Evolutionary conservation across 2,329 filamentous ascomycete genomes (phyloP).

Genomic region (Penicillium sp.): DNA sequence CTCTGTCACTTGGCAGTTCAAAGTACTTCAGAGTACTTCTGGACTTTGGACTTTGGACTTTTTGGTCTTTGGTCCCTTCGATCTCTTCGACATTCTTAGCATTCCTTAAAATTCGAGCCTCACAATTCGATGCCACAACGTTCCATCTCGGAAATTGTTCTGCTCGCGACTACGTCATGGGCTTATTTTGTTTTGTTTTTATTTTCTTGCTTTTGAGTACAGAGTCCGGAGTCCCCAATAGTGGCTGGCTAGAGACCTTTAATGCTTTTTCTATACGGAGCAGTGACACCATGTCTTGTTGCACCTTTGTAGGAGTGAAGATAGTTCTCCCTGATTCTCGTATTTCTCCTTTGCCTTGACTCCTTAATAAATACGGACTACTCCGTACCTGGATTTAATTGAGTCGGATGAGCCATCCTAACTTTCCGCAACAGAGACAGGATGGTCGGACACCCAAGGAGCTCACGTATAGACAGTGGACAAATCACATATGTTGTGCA

Average conservation of each 20-base stretch:
- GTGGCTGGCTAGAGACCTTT: neutral
- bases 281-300: neutral
- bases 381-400: neutral
- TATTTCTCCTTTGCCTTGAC: neutral
- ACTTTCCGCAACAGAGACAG: neutral
- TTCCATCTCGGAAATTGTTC: slow-evolving; percentile 12
- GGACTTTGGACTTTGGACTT: neutral
- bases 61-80: no score
- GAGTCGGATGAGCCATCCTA: neutral
- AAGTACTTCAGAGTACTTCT: no score
- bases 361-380: neutral
- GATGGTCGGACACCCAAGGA: neutral
- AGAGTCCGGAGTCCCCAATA: neutral
- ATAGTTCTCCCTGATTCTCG: neutral
- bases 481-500: slow-evolving; percentile 15
- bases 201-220: neutral
- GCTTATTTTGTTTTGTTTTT: neutral
- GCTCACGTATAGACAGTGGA: slow-evolving; percentile 12
- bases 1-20: neutral
- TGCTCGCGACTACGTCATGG: neutral
- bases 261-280: neutral
- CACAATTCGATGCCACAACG: slow-evolving; percentile 3
- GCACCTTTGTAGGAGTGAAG: neutral
- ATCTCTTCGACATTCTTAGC: neutral
- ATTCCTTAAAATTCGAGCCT: slow-evolving; percentile 11